These are phyloP conservation scores for Lolium rigidum DNA, from an alignment of 176 grass and related monocot genomes.

Conservation along the genomic window DNA sequence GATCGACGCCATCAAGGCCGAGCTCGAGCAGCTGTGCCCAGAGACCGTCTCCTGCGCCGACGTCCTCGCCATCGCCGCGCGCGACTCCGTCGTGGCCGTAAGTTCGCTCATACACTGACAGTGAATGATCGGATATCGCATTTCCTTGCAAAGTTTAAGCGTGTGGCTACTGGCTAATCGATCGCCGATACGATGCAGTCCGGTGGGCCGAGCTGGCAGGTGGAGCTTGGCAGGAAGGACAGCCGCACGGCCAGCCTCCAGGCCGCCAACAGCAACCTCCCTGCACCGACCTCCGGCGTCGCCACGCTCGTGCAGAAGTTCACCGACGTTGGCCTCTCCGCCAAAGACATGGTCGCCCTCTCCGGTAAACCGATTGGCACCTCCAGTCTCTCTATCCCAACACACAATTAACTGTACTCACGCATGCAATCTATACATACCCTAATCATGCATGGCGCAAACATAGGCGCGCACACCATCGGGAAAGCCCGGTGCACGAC, in stretches of 20 bases:
- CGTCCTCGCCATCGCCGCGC: constrained; percentile 80
- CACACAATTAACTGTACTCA: neutral
- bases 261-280: constrained; percentile 74
- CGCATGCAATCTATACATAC: neutral
- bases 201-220: constrained; percentile 79
- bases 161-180: neutral
- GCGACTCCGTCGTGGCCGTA: constrained; percentile 82
- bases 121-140: too few relatives aligned
- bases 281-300: constrained; percentile 79
- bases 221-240: constrained; percentile 81
- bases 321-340: constrained; percentile 68
- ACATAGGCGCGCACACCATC: constrained; percentile 80
- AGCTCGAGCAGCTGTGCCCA: constrained; percentile 74
- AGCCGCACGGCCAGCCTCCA: constrained; percentile 55
- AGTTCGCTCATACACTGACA: neutral
- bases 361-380: constrained; percentile 49
- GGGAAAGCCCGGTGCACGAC: constrained; percentile 85
- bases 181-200: constrained; percentile 49
- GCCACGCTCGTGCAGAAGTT: constrained; percentile 81
- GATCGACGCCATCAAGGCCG: constrained; percentile 74
- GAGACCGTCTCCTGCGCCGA: constrained; percentile 82
- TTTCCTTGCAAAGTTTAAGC: neutral
- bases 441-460: too few relatives aligned
- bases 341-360: constrained; percentile 83
- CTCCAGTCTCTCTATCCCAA: neutral